Evolutionary conservation across 1,284 basidiomycete genomes (phyloP), one percentile per base, ranked within the genome.

Genomic region (Ceratobasidium sp.): DNA sequence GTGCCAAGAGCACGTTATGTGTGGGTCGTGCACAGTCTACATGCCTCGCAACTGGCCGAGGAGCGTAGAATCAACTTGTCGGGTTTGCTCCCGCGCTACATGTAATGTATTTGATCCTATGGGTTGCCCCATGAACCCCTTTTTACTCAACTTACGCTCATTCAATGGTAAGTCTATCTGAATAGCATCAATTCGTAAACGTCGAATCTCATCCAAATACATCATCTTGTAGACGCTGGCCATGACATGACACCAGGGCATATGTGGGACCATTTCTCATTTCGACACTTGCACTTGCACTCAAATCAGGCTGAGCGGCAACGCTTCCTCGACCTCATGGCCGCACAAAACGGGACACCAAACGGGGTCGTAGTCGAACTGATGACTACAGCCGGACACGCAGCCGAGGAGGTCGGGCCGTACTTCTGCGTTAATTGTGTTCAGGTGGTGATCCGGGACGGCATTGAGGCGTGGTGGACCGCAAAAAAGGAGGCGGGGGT

Each of bases 401-500:
- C 30, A 9, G 59, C 8, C n/a, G 44, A 50, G 14, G 52, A 9
- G 30, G 21, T 59, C 44, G 57, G 57, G 6, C 57, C 57, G 9
- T 66, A 58, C 38, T 73, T 55, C 41, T 57, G 52, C 35, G 18
- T 18, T 3, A 8, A 0, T 14, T 76, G 75, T 35, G 32, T 72
- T 11, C 38, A 7, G 7, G 23, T 26, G 18, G 49, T 73, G 13
- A 35, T 57, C 11, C 16, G 3, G 44, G n/a, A 38, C 5, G 67
- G 46, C 38, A 35, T 76, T 9, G 62, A 57, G 23, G 61, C 47
- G 4, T 75, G 74, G 73, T 76, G 74, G 74, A 44, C 14, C 18
- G 23, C 54, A 11, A 57, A 75, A 50, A 55, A 74, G 59, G 52
- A 61, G 43, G 38, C 28, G 14, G 74, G 71, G 38, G 26, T 57